These are phyloP conservation scores for Rubroboletus pulcherrimus DNA, from an alignment of 768 basidiomycete species.

Conservation along the genomic window DNA sequence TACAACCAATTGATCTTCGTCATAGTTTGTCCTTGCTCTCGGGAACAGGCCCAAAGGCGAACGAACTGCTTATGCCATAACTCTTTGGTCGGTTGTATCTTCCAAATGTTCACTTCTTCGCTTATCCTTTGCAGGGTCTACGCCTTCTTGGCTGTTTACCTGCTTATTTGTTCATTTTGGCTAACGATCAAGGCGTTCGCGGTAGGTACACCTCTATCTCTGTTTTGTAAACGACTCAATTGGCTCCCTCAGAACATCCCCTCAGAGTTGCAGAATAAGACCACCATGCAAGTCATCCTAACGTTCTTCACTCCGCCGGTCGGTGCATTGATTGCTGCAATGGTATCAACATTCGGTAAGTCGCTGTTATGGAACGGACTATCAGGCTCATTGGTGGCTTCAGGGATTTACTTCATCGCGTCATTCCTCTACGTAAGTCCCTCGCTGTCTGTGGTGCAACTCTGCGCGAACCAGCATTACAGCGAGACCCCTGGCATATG, in stretches of 20 bases:
- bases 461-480: conserved; percentile 7
- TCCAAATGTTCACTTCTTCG: not conserved
- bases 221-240: not conserved
- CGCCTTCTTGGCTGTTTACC: conserved; percentile 77
- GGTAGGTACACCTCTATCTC: conserved; percentile 36
- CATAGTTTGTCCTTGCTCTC: conserved; percentile 63
- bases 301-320: conserved; percentile 73
- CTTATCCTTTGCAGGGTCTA: conserved; percentile 58
- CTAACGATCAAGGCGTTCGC: conserved; percentile 77
- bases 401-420: conserved; percentile 76
- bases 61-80: conserved; percentile 62
- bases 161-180: conserved; percentile 84
- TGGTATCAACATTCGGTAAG: conserved; percentile 82
- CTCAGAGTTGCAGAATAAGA: conserved; percentile 44
- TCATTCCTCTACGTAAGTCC: conserved; percentile 80
- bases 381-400: conserved; percentile 7
- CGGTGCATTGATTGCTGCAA: conserved; percentile 79
- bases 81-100: conserved; percentile 54
- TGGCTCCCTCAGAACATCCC: conserved; percentile 48
- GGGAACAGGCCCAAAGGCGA: conserved; percentile 91
- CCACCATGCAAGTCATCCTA: conserved; percentile 44
- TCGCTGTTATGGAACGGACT: not conserved
- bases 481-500: conserved; percentile 99
- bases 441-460: not conserved
- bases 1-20: not conserved